Evolutionary conservation across 768 basidiomycete species (phyloP).

Genomic region (Paxillus rubicundulus): DNA sequence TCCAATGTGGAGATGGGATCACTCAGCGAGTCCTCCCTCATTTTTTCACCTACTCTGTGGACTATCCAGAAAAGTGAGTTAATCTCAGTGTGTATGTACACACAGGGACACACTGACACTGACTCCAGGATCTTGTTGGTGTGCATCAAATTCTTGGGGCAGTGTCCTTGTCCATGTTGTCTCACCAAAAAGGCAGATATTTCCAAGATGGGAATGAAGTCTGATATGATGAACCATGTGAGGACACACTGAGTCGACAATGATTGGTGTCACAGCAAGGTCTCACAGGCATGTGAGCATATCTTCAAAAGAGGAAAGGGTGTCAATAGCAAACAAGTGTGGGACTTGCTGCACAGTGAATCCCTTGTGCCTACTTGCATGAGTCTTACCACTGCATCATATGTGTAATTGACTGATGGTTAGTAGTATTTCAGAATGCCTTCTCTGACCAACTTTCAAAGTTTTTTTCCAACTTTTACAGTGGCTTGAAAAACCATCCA

Average conservation of each 20-base stretch:
- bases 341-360: background rate
- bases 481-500: too few species aligned
- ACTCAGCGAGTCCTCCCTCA: background rate
- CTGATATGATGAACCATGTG: background rate
- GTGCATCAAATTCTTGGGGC: background rate
- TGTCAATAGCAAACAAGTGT: too few species aligned
- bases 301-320: too few species aligned
- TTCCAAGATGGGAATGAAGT: background rate
- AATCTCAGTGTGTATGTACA: too few species aligned
- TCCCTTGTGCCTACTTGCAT: background rate
- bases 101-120: too few species aligned
- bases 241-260: too few species aligned
- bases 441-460: background rate
- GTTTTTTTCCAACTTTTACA: background rate
- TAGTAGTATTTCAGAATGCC: background rate
- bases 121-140: background rate
- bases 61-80: constrained; percentile 2
- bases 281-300: too few species aligned
- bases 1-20: background rate
- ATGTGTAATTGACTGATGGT: background rate
- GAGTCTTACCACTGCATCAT: background rate
- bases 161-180: background rate
- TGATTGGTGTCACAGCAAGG: too few species aligned
- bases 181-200: background rate
- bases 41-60: background rate